A percentile compares a stretch with the other conserved stretches of the same genome.
phyloP scores from a whole-genome alignment of 2,329 filamentous ascomycete genomes.

The Pezicula carpinea region DNA sequence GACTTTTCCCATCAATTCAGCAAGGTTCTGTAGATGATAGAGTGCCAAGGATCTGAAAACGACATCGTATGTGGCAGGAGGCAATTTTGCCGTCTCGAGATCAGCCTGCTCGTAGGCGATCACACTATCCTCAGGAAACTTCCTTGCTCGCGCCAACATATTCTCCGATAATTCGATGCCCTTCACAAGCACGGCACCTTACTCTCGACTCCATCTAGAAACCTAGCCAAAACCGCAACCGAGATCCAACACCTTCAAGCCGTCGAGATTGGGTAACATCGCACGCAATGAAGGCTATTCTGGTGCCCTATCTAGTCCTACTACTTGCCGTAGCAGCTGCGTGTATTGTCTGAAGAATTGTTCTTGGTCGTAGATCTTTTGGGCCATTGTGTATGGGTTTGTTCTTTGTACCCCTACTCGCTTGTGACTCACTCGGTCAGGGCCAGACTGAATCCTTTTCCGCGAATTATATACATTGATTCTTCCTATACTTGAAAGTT shows the following conservation, averaged over 20 bases:
- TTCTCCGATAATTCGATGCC: constrained; percentile 39
- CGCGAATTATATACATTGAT: too few species aligned
- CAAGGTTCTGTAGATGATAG: constrained; percentile 95
- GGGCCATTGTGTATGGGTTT: constrained; percentile 21
- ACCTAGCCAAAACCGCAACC: constrained; percentile 45
- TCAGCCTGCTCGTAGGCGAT: constrained; percentile 31
- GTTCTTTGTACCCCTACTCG: too few species aligned
- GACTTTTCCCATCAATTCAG: constrained; percentile 73
- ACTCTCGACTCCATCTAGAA: constrained; percentile 35
- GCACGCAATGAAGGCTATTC: constrained; percentile 40
- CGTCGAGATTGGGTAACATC: constrained; percentile 33
- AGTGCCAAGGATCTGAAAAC: constrained; percentile 81
- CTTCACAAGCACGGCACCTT: constrained; percentile 31
- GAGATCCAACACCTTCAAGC: constrained; percentile 36
- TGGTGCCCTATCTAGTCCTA: constrained; percentile 35
- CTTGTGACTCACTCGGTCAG: too few species aligned
- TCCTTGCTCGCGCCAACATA: constrained; percentile 36
- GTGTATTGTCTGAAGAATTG: constrained; percentile 40
- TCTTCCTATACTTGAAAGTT: too few species aligned
- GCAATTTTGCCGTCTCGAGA: constrained; percentile 29
- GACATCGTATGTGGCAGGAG: constrained; percentile 69
- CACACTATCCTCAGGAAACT: constrained; percentile 9
- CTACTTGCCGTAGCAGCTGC: constrained; percentile 34
- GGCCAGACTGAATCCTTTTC: too few species aligned
- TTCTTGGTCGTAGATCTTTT: constrained; percentile 38